phyloP scores from a whole-genome alignment of 768 basidiomycete species.

The Nevesoporus exiguus region DNA sequence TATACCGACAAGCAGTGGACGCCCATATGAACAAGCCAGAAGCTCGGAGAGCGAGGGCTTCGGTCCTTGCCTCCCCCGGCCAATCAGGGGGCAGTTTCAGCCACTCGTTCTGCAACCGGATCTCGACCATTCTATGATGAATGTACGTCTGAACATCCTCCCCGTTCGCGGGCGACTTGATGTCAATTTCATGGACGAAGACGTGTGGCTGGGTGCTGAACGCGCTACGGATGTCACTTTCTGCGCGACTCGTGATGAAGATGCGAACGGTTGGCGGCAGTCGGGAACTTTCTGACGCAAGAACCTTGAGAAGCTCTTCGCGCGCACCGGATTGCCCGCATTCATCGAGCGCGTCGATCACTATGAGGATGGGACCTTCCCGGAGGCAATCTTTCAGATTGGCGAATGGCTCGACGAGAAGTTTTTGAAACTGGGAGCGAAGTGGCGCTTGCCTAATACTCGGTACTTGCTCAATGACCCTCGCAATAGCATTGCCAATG shows the following conservation, averaged over 20 bases:
- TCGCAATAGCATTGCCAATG: slow-evolving; percentile 25
- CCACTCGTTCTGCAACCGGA: slow-evolving; percentile 27
- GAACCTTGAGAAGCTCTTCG: slow-evolving; percentile 27
- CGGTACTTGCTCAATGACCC: slow-evolving; percentile 24
- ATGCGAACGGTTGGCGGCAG: slow-evolving; percentile 28
- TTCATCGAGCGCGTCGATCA: slow-evolving; percentile 38
- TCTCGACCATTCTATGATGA: slow-evolving; percentile 24
- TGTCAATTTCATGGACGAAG: slow-evolving; percentile 22
- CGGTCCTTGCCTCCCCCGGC: slow-evolving; percentile 22
- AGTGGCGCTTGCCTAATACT: slow-evolving; percentile 30
- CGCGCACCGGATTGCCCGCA: slow-evolving; percentile 24
- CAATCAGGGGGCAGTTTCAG: slow-evolving; percentile 28
- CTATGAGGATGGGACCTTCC: slow-evolving; percentile 28
- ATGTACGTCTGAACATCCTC: slow-evolving; percentile 27
- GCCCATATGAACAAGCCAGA: slow-evolving; percentile 35
- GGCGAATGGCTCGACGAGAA: slow-evolving; percentile 33
- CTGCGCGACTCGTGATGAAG: slow-evolving; percentile 33
- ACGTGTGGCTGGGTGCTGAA: slow-evolving; percentile 16
- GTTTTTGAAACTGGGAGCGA: slow-evolving; percentile 32
- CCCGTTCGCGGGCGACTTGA: slow-evolving; percentile 23
- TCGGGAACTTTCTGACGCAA: slow-evolving; percentile 22
- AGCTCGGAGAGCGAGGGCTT: slow-evolving; percentile 25
- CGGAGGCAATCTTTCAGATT: slow-evolving; percentile 12
- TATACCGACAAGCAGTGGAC: slow-evolving; percentile 31
- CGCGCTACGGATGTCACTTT: slow-evolving; percentile 24